Conservation (phyloP, 352 stramenopile species). For the Phytophthora lateralis region DNA sequence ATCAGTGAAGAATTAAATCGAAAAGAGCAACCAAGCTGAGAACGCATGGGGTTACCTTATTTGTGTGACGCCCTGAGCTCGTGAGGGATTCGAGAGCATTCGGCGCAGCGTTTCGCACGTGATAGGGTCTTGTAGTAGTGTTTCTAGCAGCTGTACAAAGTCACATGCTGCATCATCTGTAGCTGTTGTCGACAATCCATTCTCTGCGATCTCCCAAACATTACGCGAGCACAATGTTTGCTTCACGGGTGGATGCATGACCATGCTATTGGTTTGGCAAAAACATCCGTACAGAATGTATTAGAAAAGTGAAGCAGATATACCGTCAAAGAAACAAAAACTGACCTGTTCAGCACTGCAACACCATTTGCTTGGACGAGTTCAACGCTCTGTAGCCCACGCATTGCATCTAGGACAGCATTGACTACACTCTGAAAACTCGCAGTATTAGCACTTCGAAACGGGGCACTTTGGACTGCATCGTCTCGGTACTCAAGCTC, state of each 20-base stretch:
- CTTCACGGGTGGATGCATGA: slow-evolving; percentile 35
- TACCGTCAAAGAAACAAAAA: background rate
- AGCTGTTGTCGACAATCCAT: slow-evolving; percentile 17
- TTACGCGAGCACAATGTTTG: slow-evolving; percentile 28
- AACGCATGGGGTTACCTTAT: slow-evolving; percentile 14
- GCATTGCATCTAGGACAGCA: slow-evolving; percentile 43
- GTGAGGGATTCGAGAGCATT: slow-evolving; percentile 1
- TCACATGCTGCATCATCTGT: slow-evolving; percentile 33
- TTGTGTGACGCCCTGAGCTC: background rate
- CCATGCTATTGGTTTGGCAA: slow-evolving; percentile 24
- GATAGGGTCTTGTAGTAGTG: slow-evolving; percentile 37
- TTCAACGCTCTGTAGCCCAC: slow-evolving; percentile 30
- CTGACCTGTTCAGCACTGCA: slow-evolving; percentile 53
- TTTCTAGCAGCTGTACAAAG: slow-evolving; percentile 46
- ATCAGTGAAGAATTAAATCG: background rate
- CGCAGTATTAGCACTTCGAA: slow-evolving; percentile 4
- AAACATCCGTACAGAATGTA: background rate
- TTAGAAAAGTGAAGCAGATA: background rate
- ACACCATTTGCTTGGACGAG: slow-evolving; percentile 59
- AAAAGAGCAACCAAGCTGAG: background rate
- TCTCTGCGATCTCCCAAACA: slow-evolving; percentile 34
- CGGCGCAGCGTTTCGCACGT: slow-evolving; percentile 5
- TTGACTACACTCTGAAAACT: slow-evolving; percentile 12
- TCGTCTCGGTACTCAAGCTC: slow-evolving; percentile 42
- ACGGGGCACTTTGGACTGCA: background rate